These are phyloP conservation scores for Deuterostichococcus epilithicus DNA, from an alignment of 139 green algal genomes.

Conservation along the genomic window DNA sequence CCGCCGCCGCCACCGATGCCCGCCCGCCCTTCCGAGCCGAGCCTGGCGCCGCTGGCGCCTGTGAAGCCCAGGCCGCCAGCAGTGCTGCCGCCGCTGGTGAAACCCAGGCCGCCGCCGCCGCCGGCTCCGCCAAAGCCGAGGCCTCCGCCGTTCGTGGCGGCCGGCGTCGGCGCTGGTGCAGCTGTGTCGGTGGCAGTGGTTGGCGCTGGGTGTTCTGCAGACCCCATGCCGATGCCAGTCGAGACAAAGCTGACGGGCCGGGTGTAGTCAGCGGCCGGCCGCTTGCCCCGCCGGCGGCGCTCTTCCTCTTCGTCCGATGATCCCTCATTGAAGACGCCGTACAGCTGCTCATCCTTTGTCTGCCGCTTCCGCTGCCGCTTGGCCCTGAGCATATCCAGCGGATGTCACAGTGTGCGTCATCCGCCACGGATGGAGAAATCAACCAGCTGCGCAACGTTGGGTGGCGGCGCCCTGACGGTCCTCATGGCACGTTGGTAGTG, in stretches of 20 bases:
- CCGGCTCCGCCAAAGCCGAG: conserved; percentile 1
- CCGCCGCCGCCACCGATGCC: conserved; percentile 1
- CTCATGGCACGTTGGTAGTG: no score
- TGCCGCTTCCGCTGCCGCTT: conserved; percentile 67
- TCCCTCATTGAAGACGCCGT: conserved; percentile 74
- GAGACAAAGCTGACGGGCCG: conserved; percentile 84
- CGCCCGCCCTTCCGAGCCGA: conserved; percentile 1
- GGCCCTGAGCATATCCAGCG: no score
- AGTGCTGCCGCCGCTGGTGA: neutral
- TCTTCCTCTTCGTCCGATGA: conserved; percentile 38
- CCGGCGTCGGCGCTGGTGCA: neutral
- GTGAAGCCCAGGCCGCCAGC: conserved; percentile 21
- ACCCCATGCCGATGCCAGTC: conserved; percentile 43
- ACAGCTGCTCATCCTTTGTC: conserved; percentile 81
- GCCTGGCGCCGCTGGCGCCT: conserved; percentile 6
- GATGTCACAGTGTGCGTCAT: no score
- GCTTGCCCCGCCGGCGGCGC: conserved; percentile 19
- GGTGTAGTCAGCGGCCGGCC: conserved; percentile 46
- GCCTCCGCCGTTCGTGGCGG: neutral
- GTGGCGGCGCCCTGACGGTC: no score
- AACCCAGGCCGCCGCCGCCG: conserved; percentile 6
- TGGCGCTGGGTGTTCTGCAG: conserved; percentile 8
- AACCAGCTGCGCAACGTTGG: no score
- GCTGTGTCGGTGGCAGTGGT: conserved; percentile 3
- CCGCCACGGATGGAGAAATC: no score